Conservation (phyloP, 1,284 basidiomycete genomes). For the Testicularia cyperi region DNA sequence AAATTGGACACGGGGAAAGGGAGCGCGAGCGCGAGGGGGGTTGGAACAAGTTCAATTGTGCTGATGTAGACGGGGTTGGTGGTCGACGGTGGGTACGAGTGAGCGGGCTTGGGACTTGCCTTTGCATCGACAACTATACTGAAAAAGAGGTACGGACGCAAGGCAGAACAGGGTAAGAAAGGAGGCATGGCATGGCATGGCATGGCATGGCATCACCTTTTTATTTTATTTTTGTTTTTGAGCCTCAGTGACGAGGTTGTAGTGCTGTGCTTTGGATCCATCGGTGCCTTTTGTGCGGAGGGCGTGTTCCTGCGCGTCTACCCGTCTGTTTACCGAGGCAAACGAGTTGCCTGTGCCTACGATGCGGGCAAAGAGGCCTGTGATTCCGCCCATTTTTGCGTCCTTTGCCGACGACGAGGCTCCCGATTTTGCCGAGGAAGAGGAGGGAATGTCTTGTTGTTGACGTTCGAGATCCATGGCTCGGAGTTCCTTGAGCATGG, state of each 20-base stretch:
- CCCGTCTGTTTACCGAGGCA: constrained; percentile 2
- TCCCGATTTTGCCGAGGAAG: too few relatives aligned
- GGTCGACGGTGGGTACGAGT: too few relatives aligned
- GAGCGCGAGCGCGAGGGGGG: too few relatives aligned
- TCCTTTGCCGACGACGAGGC: constrained; percentile 28
- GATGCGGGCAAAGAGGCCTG: constrained; percentile 24
- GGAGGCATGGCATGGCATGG: too few relatives aligned
- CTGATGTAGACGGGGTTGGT: too few relatives aligned
- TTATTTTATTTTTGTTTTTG: constrained; percentile 15
- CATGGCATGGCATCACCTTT: too few relatives aligned
- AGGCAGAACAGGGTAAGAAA: too few relatives aligned
- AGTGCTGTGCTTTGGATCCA: constrained; percentile 32
- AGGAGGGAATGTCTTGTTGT: constrained; percentile 2
- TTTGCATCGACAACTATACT: too few relatives aligned
- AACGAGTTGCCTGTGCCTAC: constrained; percentile 19
- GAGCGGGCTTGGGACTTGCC: too few relatives aligned
- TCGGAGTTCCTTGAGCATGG: constrained; percentile 39
- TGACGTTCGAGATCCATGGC: constrained; percentile 39
- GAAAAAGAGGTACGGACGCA: too few relatives aligned
- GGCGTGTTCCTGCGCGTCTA: constrained; percentile 13
- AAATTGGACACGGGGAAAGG: too few relatives aligned
- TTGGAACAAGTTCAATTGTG: too few relatives aligned
- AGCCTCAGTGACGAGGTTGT: constrained; percentile 39
- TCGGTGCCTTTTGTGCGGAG: constrained; percentile 21
- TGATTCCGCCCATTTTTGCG: constrained; percentile 13